phyloP scores from a whole-genome alignment of 352 stramenopile species.

The Pythium aphanidermatum region DNA sequence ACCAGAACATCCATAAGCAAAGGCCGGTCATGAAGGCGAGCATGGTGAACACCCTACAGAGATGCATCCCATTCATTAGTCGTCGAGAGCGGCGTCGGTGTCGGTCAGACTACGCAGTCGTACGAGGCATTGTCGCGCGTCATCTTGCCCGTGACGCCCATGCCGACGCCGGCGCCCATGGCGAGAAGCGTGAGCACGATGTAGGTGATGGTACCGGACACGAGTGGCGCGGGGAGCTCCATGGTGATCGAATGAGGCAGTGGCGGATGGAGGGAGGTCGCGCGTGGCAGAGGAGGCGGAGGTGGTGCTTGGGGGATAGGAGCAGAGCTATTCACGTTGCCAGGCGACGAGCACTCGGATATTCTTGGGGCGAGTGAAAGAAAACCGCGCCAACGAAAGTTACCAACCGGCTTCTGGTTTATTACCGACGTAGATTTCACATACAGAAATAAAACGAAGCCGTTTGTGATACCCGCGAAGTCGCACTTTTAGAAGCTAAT shows the following conservation, averaged over 20 bases:
- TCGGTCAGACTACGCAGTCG: constrained; percentile 25
- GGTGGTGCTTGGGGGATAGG: no score
- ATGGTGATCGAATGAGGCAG: constrained; percentile 26
- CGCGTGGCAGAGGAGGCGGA: no score
- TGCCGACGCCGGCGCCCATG: constrained; percentile 68
- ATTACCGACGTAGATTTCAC: no score
- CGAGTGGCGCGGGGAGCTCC: constrained; percentile 68
- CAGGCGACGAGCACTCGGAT: no score
- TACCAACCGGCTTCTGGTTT: no score
- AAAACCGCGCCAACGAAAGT: no score
- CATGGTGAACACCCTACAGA: constrained; percentile 73
- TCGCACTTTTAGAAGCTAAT: no score
- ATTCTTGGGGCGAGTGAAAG: no score
- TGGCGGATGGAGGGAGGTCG: neutral
- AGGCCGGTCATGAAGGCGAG: constrained; percentile 76
- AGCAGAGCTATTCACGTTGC: no score
- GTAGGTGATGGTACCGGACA: constrained; percentile 84
- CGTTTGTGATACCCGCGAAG: no score
- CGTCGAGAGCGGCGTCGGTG: no score
- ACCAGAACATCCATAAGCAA: constrained; percentile 89
- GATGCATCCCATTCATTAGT: constrained; percentile 3
- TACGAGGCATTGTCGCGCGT: constrained; percentile 82
- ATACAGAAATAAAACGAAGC: no score
- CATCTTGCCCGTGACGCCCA: constrained; percentile 80
- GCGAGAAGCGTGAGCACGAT: constrained; percentile 78